Percentiles rank a stretch among this genome's conserved stretches.
Conservation (phyloP, 164 flowering plant species). For the Pachysandra terminalis region DNA sequence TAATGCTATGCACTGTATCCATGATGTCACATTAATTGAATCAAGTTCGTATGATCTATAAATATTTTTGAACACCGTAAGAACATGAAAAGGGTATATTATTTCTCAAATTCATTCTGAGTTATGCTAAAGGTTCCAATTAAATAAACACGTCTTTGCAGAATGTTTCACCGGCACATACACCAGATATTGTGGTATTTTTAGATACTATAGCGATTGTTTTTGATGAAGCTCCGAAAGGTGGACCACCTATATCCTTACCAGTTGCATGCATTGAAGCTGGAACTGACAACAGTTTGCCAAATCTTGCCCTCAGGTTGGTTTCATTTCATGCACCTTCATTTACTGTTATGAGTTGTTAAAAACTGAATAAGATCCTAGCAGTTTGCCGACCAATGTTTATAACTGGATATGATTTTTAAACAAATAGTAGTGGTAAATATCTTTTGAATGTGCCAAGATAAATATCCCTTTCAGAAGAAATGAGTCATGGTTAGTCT, state of each 20-base stretch:
- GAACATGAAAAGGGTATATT: neutral
- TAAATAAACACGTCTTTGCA: conserved; percentile 32
- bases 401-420: neutral
- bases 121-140: conserved; percentile 1
- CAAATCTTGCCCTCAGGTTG: conserved; percentile 89
- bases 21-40: too few species aligned
- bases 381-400: neutral
- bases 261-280: conserved; percentile 91
- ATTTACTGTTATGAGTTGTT: neutral
- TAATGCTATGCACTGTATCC: neutral
- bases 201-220: conserved; percentile 84
- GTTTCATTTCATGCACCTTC: conserved; percentile 9
- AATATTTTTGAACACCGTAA: neutral
- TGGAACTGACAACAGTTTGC: conserved; percentile 69
- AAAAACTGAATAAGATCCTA: neutral
- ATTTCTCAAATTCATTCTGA: neutral
- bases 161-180: conserved; percentile 85
- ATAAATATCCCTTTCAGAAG: too few species aligned
- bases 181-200: conserved; percentile 69
- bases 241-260: conserved; percentile 60
- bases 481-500: neutral
- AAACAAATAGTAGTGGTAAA: neutral
- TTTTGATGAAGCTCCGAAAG: conserved; percentile 81
- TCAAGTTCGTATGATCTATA: neutral
- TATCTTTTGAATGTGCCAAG: too few species aligned